Evolutionary conservation across 306 rosid species (phyloP), one percentile per base, ranked within the genome.

Genomic region (Rosa lucieae): DNA sequence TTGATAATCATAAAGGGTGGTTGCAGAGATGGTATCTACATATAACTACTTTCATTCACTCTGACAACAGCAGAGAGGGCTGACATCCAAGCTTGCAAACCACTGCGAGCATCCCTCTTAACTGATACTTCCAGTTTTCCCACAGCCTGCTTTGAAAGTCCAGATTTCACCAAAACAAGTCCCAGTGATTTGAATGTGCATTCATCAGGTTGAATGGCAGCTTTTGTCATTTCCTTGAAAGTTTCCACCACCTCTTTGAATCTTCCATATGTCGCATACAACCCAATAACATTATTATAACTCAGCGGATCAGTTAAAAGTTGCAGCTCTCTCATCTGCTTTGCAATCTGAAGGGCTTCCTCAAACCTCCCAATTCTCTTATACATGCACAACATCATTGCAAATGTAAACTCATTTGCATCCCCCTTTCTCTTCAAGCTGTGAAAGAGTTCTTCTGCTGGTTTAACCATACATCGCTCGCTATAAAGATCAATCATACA

Each of bases 361-460:
- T 81, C 89, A 37, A 88, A 72, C 82, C 90, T 90, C 73, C 98
- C 94, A 73, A 84, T 78, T 85, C 86, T 91, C 86, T 88, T 93
- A 83, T 91, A 88, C 97, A 93, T 83, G 68, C 97, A 87, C 85
- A 93, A 47, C 97, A 93, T 93, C 98, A 89, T 93, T 77, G 94
- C 93, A 73, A 74, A 88, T 3, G 98, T 88, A 78, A 91, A 93
- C 87, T 93, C 94, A 17, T 91, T 91, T 47, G 97, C 98, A 72
- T 67, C 67, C 61, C 82, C 83, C 62, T 87, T 86, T 65, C 61
- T 73, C 86, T 87, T 88, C 85, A 91, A 76, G 81, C 80, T 85
- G 78, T 87, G 85, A 58, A 93, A 91, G 77, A 93, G 86, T 82
- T 86, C 85, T 72, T 82, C 80, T 51, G 94, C 93, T 78, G 91